phyloP scores from a whole-genome alignment of 2,329 filamentous ascomycete species.

The Bertia moriformis region DNA sequence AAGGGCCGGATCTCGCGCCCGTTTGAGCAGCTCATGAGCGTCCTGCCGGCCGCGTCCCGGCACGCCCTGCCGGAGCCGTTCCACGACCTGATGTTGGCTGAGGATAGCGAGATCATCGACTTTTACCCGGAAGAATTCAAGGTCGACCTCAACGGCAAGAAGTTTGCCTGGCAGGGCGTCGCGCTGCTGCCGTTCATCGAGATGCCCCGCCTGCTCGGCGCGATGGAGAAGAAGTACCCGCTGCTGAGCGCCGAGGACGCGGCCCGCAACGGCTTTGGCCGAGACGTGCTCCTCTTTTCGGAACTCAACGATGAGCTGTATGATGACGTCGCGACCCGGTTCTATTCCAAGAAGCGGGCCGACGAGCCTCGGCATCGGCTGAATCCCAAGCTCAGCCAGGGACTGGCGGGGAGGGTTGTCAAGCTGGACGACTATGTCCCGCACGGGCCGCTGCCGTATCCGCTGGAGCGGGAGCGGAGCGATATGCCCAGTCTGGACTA shows the following conservation, averaged over 20 bases:
- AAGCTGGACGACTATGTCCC: slow-evolving; percentile 77
- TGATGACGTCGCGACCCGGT: slow-evolving; percentile 66
- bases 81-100: slow-evolving; percentile 76
- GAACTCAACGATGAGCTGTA: slow-evolving; percentile 69
- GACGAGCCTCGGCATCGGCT: slow-evolving; percentile 50
- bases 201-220: slow-evolving; percentile 67
- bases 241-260: slow-evolving; percentile 63
- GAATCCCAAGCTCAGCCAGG: slow-evolving; percentile 60
- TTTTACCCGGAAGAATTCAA: slow-evolving; percentile 94
- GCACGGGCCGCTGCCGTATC: slow-evolving; percentile 66
- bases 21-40: slow-evolving; percentile 97
- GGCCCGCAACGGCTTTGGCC: slow-evolving; percentile 64
- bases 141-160: slow-evolving; percentile 91
- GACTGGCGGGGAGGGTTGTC: slow-evolving; percentile 65
- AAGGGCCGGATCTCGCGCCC: slow-evolving; percentile 77
- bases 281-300: slow-evolving; percentile 71
- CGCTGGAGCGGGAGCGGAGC: slow-evolving; percentile 55
- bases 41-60: slow-evolving; percentile 81
- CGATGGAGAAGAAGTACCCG: slow-evolving; percentile 72
- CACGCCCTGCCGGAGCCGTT: slow-evolving; percentile 82
- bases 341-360: slow-evolving; percentile 79
- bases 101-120: slow-evolving; percentile 83
- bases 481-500: slow-evolving; percentile 67
- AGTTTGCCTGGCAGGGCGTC: slow-evolving; percentile 95
- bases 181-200: slow-evolving; percentile 92